Evolutionary conservation across 768 basidiomycete species (phyloP).

Genomic region (Termitomyces sp.): DNA sequence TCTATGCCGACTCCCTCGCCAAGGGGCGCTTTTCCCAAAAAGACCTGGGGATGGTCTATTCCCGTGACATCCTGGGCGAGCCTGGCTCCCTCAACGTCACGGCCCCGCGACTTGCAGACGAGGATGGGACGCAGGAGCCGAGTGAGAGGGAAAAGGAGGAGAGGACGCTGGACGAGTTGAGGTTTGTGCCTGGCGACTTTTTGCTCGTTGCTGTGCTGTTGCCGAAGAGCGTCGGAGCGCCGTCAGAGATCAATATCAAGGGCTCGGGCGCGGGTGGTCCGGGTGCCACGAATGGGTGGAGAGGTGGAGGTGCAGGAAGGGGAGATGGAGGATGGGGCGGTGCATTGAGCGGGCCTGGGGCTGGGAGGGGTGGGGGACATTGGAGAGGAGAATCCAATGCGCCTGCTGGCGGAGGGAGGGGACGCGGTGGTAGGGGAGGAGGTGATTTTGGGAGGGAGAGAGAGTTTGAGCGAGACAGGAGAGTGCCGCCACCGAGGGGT

Average conservation of each 20-base stretch:
- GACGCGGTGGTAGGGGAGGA: slow-evolving; percentile 35
- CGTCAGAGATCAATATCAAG: slow-evolving; percentile 50
- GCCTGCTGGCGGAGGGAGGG: slow-evolving; percentile 23
- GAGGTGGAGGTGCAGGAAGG: slow-evolving; percentile 21
- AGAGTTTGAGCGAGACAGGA: slow-evolving; percentile 21
- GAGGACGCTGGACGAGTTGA: slow-evolving; percentile 71
- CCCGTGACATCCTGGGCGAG: slow-evolving; percentile 81
- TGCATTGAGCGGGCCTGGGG: slow-evolving; percentile 26
- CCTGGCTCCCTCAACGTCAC: slow-evolving; percentile 54
- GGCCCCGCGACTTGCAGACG: slow-evolving; percentile 59
- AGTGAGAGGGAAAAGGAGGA: slow-evolving; percentile 54
- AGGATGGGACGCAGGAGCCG: slow-evolving; percentile 23
- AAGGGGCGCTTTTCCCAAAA: slow-evolving; percentile 71
- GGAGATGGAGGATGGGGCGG: slow-evolving; percentile 46
- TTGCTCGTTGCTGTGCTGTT: slow-evolving; percentile 70
- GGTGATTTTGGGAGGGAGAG: slow-evolving; percentile 25
- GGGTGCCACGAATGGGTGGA: slow-evolving; percentile 27
- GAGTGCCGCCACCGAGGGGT: slow-evolving; percentile 45
- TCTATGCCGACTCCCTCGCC: slow-evolving; percentile 70
- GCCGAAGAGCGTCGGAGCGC: slow-evolving; percentile 57
- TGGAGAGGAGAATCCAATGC: slow-evolving; percentile 68
- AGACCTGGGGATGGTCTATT: slow-evolving; percentile 78
- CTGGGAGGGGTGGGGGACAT: slow-evolving; percentile 57
- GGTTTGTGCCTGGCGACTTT: slow-evolving; percentile 79
- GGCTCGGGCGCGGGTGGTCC: slow-evolving; percentile 25